Conservation (phyloP, 257 asterid species). For the Solanum neorickii region DNA sequence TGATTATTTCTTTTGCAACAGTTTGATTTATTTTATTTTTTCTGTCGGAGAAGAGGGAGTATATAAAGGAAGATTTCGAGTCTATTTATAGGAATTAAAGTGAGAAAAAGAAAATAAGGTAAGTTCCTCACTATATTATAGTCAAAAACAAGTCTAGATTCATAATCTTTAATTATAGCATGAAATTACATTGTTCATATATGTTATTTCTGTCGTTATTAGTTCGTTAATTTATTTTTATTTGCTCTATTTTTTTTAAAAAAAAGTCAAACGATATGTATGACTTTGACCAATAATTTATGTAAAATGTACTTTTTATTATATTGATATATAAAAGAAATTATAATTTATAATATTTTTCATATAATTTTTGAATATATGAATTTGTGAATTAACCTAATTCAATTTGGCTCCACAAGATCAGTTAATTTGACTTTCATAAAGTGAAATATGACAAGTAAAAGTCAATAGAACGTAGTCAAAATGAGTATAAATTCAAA, state of each 20-base stretch:
- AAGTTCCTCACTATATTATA: not conserved
- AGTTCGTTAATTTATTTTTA: not conserved
- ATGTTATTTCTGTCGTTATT: not conserved
- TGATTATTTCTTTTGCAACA: not conserved
- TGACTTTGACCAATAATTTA: too few species aligned
- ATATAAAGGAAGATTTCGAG: not conserved
- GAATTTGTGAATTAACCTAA: not conserved
- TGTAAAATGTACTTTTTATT: too few species aligned
- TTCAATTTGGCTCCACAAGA: not conserved
- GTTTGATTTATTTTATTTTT: not conserved
- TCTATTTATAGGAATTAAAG: not conserved
- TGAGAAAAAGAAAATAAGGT: not conserved
- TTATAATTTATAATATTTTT: not conserved
- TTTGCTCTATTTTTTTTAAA: not conserved
- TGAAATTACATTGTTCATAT: not conserved
- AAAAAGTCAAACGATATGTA: not conserved
- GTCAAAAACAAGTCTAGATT: not conserved
- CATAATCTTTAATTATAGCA: not conserved
- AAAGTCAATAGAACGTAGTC: not conserved
- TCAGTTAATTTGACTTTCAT: not conserved
- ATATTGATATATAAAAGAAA: too few species aligned
- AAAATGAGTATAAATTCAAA: not conserved
- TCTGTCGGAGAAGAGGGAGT: not conserved
- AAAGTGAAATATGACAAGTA: not conserved
- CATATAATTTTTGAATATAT: not conserved